phyloP scores from a whole-genome alignment of 169 alveolate genomes.

The Cytauxzoon felis region DNA sequence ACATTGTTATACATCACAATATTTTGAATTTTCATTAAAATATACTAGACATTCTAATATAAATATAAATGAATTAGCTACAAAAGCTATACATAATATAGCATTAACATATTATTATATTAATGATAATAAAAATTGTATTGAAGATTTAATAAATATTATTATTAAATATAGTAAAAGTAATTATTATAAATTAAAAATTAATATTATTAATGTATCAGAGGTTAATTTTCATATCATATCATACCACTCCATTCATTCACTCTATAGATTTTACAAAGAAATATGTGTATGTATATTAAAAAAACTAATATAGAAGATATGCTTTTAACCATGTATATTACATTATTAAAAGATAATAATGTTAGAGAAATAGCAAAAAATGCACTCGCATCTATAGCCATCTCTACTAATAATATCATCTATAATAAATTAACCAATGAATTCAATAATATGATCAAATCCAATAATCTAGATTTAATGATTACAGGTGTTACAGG shows the following conservation, averaged over 20 bases:
- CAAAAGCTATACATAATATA: conserved; percentile 26
- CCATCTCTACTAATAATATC: conserved; percentile 19
- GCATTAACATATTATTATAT: conserved; percentile 27
- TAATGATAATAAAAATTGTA: neutral
- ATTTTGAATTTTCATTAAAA: conserved; percentile 26
- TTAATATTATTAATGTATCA: conserved; percentile 4
- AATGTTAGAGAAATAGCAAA: neutral
- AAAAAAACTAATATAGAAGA: conserved; percentile 6
- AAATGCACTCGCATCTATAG: conserved; percentile 14
- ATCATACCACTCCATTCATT: neutral
- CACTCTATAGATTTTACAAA: conserved; percentile 17
- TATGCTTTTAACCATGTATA: neutral
- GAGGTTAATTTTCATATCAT: neutral
- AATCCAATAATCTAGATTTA: neutral
- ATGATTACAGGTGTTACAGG: conserved; percentile 39
- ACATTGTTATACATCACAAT: conserved; percentile 16
- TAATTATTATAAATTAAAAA: conserved; percentile 6
- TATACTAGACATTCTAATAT: conserved; percentile 12
- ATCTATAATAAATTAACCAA: conserved; percentile 21
- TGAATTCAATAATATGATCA: conserved; percentile 12
- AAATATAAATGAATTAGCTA: conserved; percentile 9
- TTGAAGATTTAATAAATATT: conserved; percentile 4
- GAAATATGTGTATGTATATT: conserved; percentile 43
- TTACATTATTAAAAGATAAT: neutral
- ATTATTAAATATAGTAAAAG: conserved; percentile 5